Evolutionary conservation across 192 early-diverging fungal genomes (phyloP).

Genomic region (Backusella westeae): DNA sequence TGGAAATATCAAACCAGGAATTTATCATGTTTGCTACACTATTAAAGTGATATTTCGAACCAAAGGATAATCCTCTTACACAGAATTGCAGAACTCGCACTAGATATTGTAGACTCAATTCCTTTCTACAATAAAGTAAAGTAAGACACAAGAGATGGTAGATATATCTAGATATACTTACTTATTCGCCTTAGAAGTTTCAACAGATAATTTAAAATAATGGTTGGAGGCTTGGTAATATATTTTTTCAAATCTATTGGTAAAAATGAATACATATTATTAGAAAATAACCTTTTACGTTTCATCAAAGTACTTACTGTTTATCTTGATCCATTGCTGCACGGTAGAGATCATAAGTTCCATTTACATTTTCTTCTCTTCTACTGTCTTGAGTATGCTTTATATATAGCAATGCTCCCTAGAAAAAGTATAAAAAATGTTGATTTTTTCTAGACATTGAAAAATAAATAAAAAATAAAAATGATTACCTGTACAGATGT

Average conservation of each 20-base stretch:
- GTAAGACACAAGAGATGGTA: neutral
- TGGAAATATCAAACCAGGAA: slow-evolving; percentile 77
- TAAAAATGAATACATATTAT: neutral
- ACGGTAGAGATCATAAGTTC: neutral
- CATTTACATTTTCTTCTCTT: neutral
- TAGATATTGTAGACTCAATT: neutral
- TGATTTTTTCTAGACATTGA: slow-evolving; percentile 11
- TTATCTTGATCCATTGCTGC: neutral
- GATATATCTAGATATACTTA: neutral
- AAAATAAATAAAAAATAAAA: slow-evolving; percentile 17
- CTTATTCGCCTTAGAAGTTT: neutral
- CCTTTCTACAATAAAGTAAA: neutral
- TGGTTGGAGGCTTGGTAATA: neutral
- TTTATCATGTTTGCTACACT: slow-evolving; percentile 84
- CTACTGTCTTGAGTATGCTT: neutral
- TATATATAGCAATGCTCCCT: neutral
- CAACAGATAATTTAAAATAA: neutral
- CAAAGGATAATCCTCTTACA: slow-evolving; percentile 53
- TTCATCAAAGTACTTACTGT: neutral
- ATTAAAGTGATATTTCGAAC: slow-evolving; percentile 81
- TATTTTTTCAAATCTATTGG: neutral
- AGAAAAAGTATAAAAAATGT: slow-evolving; percentile 6
- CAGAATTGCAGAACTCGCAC: neutral
- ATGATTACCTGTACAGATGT: slow-evolving; percentile 23
- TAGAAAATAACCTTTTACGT: neutral